Conservation (phyloP, 1,284 basidiomycete genomes). For the Lentinus polychrous region DNA sequence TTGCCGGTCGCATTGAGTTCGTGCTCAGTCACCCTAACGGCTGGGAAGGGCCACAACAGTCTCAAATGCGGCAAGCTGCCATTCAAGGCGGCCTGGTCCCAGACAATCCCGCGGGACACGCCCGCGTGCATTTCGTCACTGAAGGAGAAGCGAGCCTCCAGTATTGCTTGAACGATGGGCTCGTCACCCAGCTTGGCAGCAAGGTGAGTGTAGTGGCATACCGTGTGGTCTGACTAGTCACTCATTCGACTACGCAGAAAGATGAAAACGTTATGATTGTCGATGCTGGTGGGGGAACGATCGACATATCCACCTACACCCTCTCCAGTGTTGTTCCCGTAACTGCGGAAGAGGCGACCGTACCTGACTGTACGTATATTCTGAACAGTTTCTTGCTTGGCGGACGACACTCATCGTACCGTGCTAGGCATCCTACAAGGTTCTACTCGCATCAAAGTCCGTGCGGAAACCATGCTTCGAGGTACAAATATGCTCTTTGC, state of each 20-base stretch:
- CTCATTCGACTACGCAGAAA: too few species aligned
- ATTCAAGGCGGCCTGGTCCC: constrained; percentile 26
- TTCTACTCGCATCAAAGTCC: constrained; percentile 18
- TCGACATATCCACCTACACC: constrained; percentile 47
- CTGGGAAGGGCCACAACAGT: constrained; percentile 37
- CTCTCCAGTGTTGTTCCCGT: constrained; percentile 17
- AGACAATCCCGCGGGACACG: constrained; percentile 20
- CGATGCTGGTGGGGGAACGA: constrained; percentile 51
- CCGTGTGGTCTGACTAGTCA: too few species aligned
- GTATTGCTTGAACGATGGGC: constrained; percentile 34
- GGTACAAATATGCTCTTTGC: too few species aligned
- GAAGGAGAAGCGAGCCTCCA: constrained; percentile 47
- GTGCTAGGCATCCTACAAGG: constrained; percentile 23
- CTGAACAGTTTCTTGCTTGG: too few species aligned
- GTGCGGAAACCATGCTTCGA: constrained; percentile 31
- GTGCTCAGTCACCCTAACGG: constrained; percentile 39
- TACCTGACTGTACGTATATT: constrained; percentile 32
- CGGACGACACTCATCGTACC: too few species aligned
- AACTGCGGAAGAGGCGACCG: constrained; percentile 31
- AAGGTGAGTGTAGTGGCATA: too few species aligned
- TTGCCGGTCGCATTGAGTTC: constrained; percentile 27
- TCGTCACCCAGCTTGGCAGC: constrained; percentile 26
- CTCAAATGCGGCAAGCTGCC: constrained; percentile 32
- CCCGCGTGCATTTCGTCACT: constrained; percentile 37
- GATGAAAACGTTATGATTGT: constrained; percentile 43